These are phyloP conservation scores for Penicillium frequentans DNA, from an alignment of 2,329 filamentous ascomycete species.

Conservation along the genomic window DNA sequence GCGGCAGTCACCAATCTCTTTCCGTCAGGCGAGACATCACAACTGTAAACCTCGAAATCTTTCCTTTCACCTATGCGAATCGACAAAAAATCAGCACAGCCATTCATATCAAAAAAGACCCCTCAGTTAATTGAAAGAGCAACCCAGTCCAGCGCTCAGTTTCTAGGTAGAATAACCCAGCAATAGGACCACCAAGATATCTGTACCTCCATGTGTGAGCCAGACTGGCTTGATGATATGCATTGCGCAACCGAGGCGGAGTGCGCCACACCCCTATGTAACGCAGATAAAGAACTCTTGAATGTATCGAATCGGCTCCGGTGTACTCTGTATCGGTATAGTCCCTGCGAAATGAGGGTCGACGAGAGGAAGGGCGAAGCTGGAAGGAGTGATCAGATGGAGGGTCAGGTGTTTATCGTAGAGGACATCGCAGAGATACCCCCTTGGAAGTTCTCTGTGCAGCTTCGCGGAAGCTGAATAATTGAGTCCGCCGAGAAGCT, in stretches of 20 bases:
- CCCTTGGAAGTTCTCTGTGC: not conserved
- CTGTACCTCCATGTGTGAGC: conserved; percentile 84
- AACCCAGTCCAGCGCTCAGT: not conserved
- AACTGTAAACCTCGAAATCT: conserved; percentile 98
- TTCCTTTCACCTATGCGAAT: conserved; percentile 76
- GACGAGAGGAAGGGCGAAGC: not conserved
- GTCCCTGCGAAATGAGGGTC: not conserved
- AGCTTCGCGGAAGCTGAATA: not conserved
- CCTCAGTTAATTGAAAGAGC: not conserved
- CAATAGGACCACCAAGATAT: not conserved
- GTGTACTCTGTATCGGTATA: not conserved
- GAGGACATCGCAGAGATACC: conserved; percentile 31
- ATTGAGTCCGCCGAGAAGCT: not conserved
- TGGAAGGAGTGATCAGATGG: conserved; percentile 4
- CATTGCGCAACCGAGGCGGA: conserved; percentile 51
- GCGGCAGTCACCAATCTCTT: conserved; percentile 88
- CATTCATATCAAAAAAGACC: not conserved
- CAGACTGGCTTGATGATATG: conserved; percentile 92
- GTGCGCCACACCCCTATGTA: conserved; percentile 2
- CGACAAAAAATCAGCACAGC: not conserved
- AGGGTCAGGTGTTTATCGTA: conserved; percentile 16
- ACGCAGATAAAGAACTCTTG: not conserved
- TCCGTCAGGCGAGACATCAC: conserved; percentile 93
- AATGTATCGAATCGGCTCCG: not conserved
- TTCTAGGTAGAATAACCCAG: too few relatives aligned